A percentile compares a stretch with the other conserved stretches of the same genome.
Evolutionary conservation across 306 rosid species (phyloP).

Genomic region (Vigna unguiculata): DNA sequence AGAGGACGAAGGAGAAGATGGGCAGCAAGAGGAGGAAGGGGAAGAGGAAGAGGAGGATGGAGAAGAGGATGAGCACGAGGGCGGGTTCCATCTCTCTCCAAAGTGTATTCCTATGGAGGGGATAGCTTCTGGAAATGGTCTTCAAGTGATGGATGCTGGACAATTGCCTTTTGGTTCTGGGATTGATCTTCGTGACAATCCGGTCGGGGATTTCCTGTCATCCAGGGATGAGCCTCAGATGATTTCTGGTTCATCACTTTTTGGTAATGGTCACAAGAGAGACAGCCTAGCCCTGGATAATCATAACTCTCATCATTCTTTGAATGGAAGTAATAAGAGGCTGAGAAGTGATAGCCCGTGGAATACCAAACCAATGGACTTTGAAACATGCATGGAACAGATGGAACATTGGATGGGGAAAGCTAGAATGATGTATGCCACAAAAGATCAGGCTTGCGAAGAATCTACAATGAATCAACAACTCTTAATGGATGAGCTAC

Average conservation of each 20-base stretch:
- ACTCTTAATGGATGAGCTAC: constrained; percentile 66
- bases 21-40: constrained; percentile 45
- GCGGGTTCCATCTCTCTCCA: constrained; percentile 63
- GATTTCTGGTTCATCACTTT: constrained; percentile 62
- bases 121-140: constrained; percentile 67
- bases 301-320: constrained; percentile 60
- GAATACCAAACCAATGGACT: constrained; percentile 63
- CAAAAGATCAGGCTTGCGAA: constrained; percentile 67
- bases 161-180: constrained; percentile 65
- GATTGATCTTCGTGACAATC: constrained; percentile 69
- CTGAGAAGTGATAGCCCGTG: constrained; percentile 70
- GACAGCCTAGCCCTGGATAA: constrained; percentile 56
- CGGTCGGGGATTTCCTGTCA: constrained; percentile 65
- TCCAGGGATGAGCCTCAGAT: constrained; percentile 72
- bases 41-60: constrained; percentile 54
- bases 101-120: constrained; percentile 68
- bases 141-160: constrained; percentile 63
- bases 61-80: constrained; percentile 62
- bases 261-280: constrained; percentile 81
- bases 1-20: constrained; percentile 52
- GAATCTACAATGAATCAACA: constrained; percentile 63
- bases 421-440: constrained; percentile 64
- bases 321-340: constrained; percentile 68
- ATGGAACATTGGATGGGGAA: constrained; percentile 68
- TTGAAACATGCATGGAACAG: constrained; percentile 69